Conservation (phyloP, 208 protist genomes). For the Herpetomonas muscarum region DNA sequence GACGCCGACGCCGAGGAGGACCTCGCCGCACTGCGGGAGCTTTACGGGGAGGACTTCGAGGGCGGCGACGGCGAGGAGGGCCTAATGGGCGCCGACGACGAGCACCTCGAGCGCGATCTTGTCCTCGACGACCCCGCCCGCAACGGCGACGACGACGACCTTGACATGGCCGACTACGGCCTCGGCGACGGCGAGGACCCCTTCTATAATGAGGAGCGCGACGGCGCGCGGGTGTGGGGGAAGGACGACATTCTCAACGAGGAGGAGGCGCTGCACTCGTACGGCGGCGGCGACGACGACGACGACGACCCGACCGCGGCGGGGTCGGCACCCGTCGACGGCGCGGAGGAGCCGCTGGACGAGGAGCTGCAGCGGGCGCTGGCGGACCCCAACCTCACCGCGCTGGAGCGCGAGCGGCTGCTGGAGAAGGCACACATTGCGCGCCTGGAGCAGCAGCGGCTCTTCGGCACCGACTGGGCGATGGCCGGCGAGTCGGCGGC, state of each 20-base stretch:
- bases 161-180: slow-evolving; percentile 20
- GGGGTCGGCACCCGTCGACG: slow-evolving; percentile 9
- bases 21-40: slow-evolving; percentile 68
- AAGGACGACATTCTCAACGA: slow-evolving; percentile 43
- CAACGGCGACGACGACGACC: slow-evolving; percentile 10
- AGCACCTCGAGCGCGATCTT: slow-evolving; percentile 17
- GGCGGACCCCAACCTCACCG: slow-evolving; percentile 58
- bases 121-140: slow-evolving; percentile 8
- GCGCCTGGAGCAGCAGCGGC: slow-evolving; percentile 72
- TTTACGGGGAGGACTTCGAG: slow-evolving; percentile 89
- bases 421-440: slow-evolving; percentile 59
- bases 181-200: slow-evolving; percentile 33
- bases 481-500: slow-evolving; percentile 80
- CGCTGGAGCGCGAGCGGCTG: slow-evolving; percentile 66
- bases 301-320: slow-evolving; percentile 5
- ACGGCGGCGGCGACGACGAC: slow-evolving; percentile 14
- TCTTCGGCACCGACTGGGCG: slow-evolving; percentile 76
- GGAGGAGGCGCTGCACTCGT: slow-evolving; percentile 14
- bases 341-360: slow-evolving; percentile 30
- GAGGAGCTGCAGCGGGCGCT: slow-evolving; percentile 63
- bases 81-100: slow-evolving; percentile 27
- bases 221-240: slow-evolving; percentile 32
- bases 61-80: slow-evolving; percentile 65
- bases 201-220: slow-evolving; percentile 35
- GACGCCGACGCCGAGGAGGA: slow-evolving; percentile 57